These are phyloP conservation scores for Kazachstania africana DNA, from an alignment of 805 yeast species.

Conservation along the genomic window DNA sequence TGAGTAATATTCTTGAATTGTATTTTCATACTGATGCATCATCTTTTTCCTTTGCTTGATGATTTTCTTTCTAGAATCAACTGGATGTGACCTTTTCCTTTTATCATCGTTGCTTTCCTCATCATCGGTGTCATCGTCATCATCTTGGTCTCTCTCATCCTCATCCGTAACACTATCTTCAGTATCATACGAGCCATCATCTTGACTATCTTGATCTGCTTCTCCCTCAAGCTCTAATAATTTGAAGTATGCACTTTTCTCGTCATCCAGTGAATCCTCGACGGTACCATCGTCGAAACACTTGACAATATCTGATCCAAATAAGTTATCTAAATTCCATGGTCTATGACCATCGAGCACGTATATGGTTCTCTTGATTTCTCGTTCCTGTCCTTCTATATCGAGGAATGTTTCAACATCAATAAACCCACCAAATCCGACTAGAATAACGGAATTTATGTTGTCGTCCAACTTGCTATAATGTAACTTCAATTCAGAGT, in stretches of 20 bases:
- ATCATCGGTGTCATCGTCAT: conserved; percentile 15
- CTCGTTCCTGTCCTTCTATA: conserved; percentile 39
- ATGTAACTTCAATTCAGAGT: conserved; percentile 58
- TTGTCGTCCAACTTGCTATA: conserved; percentile 58
- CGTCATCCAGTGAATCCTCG: conserved; percentile 43
- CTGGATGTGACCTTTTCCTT: conserved; percentile 17
- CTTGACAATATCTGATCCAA: conserved; percentile 63
- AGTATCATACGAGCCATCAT: conserved; percentile 21
- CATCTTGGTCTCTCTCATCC: conserved; percentile 21
- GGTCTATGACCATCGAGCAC: conserved; percentile 90
- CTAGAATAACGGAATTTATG: conserved; percentile 56
- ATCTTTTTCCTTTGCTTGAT: conserved; percentile 32
- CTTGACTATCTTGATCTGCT: conserved; percentile 27
- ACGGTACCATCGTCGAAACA: conserved; percentile 84
- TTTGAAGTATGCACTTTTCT: conserved; percentile 49
- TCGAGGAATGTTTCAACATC: conserved; percentile 70
- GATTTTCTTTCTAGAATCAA: conserved; percentile 14
- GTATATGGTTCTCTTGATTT: conserved; percentile 50
- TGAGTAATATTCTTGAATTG: conserved; percentile 64
- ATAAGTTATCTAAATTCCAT: conserved; percentile 89
- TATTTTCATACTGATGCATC: conserved; percentile 37
- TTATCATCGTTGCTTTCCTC: conserved; percentile 15
- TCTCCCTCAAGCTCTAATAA: conserved; percentile 34
- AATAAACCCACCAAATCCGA: conserved; percentile 91
- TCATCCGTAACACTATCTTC: too few relatives aligned